Evolutionary conservation across 1,284 basidiomycete species (phyloP), one percentile per base, ranked within the genome.

Genomic region (Ganoderma meredithae): DNA sequence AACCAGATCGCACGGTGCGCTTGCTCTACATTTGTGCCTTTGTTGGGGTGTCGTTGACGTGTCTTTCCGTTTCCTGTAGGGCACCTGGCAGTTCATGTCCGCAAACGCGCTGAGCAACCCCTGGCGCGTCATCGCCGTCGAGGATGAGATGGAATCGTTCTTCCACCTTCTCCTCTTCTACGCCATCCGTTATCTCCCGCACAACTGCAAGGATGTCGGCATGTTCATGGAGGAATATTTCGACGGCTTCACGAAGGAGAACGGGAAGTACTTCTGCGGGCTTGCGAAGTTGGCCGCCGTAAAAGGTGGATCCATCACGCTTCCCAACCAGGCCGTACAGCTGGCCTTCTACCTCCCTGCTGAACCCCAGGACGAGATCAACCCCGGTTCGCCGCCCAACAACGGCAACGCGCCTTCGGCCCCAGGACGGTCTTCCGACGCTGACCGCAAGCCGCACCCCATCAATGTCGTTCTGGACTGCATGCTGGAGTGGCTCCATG

Each of bases 11-110:
- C 3, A 65, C 52, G 25, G 70, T 71, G 9, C 19, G 67, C 58
- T 2, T 19, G 67, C 58, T 2, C 9, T 43, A 22, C 6, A 0
- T 15, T 10, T 3, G 36, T 9, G 36, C 3, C 7, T n/a, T 39
- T 61, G 10, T 0, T 40, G 2, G 15, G 3, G 44, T 7, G 17
- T 31, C 39, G 9, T n/a, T 60, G 2, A 62, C 40, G 47, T 12
- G 36, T n/a, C 19, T 9, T 9, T 1, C 5, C 9, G 36, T 15
- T 12, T 25, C 13, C 43, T n/a, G n/a, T 19, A 72, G 71, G 71
- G 71, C 0, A 72, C 71, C 6, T 69, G 68, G 71, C 68, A 72
- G 47, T 69, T 68, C 64, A 33, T 69, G 59, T 69, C 71, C 0
- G 66, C 43, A 6, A 25, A 41, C 25, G 27, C 47, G 2, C 66